These are phyloP conservation scores for Apophysomyces elegans DNA, from an alignment of 371 early-diverging fungal genomes.

Conservation along the genomic window DNA sequence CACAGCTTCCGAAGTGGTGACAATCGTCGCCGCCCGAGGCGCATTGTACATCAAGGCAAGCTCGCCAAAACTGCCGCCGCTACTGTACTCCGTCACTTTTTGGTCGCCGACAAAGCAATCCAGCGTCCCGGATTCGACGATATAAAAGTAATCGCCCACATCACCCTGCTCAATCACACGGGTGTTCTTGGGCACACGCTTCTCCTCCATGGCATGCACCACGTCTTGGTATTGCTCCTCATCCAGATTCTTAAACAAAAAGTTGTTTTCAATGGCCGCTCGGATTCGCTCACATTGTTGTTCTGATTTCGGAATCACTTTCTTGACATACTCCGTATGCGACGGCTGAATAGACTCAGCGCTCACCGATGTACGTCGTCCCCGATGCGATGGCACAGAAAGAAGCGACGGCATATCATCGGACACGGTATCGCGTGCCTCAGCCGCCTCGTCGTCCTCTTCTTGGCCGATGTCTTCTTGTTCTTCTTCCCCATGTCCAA, in stretches of 20 bases:
- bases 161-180: slow-evolving; percentile 95
- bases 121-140: slow-evolving; percentile 94
- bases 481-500: not conserved
- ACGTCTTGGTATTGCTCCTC: slow-evolving; percentile 95
- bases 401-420: slow-evolving; percentile 28
- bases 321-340: slow-evolving; percentile 75
- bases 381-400: slow-evolving; percentile 71
- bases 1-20: slow-evolving; percentile 64
- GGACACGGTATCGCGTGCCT: slow-evolving; percentile 32
- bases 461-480: slow-evolving; percentile 27
- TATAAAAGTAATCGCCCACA: slow-evolving; percentile 97
- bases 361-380: slow-evolving; percentile 94
- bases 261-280: slow-evolving; percentile 82
- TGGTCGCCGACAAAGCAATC: slow-evolving; percentile 85
- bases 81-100: slow-evolving; percentile 68
- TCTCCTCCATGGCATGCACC: slow-evolving; percentile 96
- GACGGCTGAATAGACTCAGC: slow-evolving; percentile 97
- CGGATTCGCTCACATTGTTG: slow-evolving; percentile 85
- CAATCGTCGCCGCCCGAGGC: slow-evolving; percentile 87
- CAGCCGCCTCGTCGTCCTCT: slow-evolving; percentile 40
- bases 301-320: slow-evolving; percentile 85
- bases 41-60: slow-evolving; percentile 92
- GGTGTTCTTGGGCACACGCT: slow-evolving; percentile 70
- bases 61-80: slow-evolving; percentile 86
- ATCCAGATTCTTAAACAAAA: slow-evolving; percentile 91